Evolutionary conservation across 768 basidiomycete genomes (phyloP).

Genomic region (Rhizopogon vinicolor): DNA sequence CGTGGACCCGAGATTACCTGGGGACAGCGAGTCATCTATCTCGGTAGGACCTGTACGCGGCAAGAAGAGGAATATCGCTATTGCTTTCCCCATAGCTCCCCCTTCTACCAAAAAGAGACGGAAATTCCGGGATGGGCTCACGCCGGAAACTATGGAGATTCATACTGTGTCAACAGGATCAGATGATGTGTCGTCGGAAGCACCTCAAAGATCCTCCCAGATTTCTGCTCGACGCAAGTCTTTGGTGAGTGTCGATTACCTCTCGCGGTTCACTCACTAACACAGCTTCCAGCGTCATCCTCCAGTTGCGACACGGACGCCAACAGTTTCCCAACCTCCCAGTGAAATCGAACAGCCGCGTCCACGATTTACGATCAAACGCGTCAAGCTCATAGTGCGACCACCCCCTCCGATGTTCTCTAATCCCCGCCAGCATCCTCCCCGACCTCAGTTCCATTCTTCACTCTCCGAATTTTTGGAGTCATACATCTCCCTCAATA

Average conservation of each 20-base stretch:
- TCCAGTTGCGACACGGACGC: not conserved
- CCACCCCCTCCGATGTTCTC: slow-evolving; percentile 56
- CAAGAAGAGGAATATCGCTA: not conserved
- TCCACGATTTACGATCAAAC: slow-evolving; percentile 37
- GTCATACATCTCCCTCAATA: slow-evolving; percentile 57
- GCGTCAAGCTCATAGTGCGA: slow-evolving; percentile 64
- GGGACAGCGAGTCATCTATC: not conserved
- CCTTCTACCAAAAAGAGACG: slow-evolving; percentile 23
- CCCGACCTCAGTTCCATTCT: slow-evolving; percentile 41
- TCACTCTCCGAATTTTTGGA: slow-evolving; percentile 55
- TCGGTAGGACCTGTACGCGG: not conserved
- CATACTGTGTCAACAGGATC: not conserved
- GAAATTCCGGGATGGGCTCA: slow-evolving; percentile 10
- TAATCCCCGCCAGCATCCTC: slow-evolving; percentile 65
- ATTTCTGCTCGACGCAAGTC: not conserved
- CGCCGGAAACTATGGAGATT: not conserved
- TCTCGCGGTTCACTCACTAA: not conserved
- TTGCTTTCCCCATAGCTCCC: slow-evolving; percentile 3
- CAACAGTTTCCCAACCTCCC: not conserved
- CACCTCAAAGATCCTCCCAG: not conserved
- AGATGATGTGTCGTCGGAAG: not conserved
- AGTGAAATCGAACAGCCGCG: not conserved
- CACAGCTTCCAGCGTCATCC: not conserved
- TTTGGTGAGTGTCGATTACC: not conserved
- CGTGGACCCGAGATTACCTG: not conserved